Evolutionary conservation across 192 early-diverging fungal genomes (phyloP), one percentile per base, ranked within the genome.

Genomic region (Chytriomyces hyalinus): DNA sequence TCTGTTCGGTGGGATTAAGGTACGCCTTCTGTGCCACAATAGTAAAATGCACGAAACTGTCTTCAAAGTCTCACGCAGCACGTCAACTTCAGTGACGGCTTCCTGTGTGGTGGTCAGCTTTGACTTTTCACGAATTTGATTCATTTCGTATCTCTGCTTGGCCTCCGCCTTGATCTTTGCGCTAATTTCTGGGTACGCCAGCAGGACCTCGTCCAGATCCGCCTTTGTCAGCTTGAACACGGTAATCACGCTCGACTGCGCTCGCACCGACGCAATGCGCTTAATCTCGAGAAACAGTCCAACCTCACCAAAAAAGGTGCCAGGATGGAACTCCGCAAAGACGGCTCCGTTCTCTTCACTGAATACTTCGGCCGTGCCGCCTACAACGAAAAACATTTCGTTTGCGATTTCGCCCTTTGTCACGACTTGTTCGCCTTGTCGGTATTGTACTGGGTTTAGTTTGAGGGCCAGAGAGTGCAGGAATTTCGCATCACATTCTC

Each of bases 241-340:
- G 6, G 77, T 81, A 6, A 87, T 78, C 24, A 74, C 70, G 64
- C 26, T 66, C 5, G 70, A 66, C 10, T 73, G 61, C 46, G 82
- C 83, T 24, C 84, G 75, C 11, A 88, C 87, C 26, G 83, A 81
- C n/a, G 87, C 87, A 11, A 87, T 88, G 13, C 87, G 67, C 69
- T 82, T 79, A 4, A 84, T 49, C 49, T 89, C 63, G 60, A 86
- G 82, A 66, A 88, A 81, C 6, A 88, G 53, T 11, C 84, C 86
- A 50, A 88, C 86, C 76, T 88, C 87, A 1, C 87, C 87, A 64
- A 88, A 88, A 61, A 88, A 88, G 5, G 82, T 81, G 0, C 86
- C 86, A 13, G 87, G 82, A 28, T 79, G 74, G 53, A 88, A 88
- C 47, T 87, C 74, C 15, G 86, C 87, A 77, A 80, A 88, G 0